Evolutionary conservation across 1,284 basidiomycete species (phyloP).

Genomic region (Irpex sp.): DNA sequence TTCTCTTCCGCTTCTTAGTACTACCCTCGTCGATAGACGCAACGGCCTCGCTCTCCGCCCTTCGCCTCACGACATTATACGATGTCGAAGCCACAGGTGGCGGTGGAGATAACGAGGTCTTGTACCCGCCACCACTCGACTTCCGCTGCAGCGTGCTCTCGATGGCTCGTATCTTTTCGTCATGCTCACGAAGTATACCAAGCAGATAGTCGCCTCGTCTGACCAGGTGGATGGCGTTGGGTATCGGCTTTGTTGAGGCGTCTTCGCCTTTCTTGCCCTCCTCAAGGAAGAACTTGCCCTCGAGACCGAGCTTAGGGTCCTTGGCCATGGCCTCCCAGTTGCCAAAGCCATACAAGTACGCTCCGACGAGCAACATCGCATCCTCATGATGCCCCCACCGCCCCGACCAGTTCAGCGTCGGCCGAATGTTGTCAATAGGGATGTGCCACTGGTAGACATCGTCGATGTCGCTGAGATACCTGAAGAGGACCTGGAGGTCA

Average conservation of each 20-base stretch:
- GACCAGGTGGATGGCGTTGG: slow-evolving; percentile 96
- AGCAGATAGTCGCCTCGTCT: slow-evolving; percentile 94
- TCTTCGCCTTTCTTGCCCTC: slow-evolving; percentile 91
- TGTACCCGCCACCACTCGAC: slow-evolving; percentile 42
- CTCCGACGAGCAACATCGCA: slow-evolving; percentile 90
- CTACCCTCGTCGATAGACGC: slow-evolving; percentile 71
- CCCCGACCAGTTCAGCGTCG: slow-evolving; percentile 94
- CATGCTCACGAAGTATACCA: slow-evolving; percentile 86
- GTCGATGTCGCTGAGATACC: slow-evolving; percentile 71
- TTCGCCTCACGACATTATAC: slow-evolving; percentile 56
- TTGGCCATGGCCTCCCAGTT: slow-evolving; percentile 96
- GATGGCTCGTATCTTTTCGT: slow-evolving; percentile 86
- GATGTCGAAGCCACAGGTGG: slow-evolving; percentile 70
- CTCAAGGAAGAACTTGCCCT: slow-evolving; percentile 96
- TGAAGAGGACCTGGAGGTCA: slow-evolving; percentile 87
- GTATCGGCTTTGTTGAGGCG: slow-evolving; percentile 77
- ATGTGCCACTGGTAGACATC: slow-evolving; percentile 83
- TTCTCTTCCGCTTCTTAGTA: slow-evolving; percentile 75
- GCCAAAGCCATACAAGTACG: slow-evolving; percentile 93
- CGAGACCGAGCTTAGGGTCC: slow-evolving; percentile 80
- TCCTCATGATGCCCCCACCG: slow-evolving; percentile 95
- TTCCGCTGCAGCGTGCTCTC: slow-evolving; percentile 69
- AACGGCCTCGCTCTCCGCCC: slow-evolving; percentile 80
- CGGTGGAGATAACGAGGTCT: slow-evolving; percentile 68
- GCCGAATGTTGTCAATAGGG: slow-evolving; percentile 90